Percentiles rank a stretch among this genome's conserved stretches.
Conservation (phyloP, 2,329 filamentous ascomycete genomes). For the Fusarium equiseti region DNA sequence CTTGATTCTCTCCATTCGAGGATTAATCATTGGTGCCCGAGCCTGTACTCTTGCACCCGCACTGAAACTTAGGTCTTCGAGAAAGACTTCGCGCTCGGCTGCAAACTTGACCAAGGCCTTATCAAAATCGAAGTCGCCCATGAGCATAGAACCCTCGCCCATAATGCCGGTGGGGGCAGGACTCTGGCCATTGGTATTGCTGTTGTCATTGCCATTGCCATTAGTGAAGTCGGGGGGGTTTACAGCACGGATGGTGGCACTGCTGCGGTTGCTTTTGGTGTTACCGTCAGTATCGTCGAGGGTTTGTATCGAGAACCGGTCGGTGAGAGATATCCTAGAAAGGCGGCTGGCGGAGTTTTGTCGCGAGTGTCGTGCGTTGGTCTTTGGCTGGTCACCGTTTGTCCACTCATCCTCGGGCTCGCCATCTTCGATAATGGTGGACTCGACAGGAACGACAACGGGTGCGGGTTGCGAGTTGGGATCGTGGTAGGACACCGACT, state of each 20-base stretch:
- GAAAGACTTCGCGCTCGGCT: constrained; percentile 91
- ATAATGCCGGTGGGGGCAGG: constrained; percentile 42
- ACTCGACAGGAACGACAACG: constrained; percentile 58
- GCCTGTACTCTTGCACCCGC: constrained; percentile 82
- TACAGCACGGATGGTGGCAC: constrained; percentile 69
- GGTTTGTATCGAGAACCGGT: constrained; percentile 65
- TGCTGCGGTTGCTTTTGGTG: constrained; percentile 73
- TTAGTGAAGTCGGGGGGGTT: constrained; percentile 48
- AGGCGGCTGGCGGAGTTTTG: constrained; percentile 70
- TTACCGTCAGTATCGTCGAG: constrained; percentile 70
- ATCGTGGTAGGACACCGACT: constrained; percentile 74
- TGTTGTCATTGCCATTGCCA: constrained; percentile 40
- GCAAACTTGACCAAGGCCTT: constrained; percentile 94
- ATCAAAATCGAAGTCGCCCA: constrained; percentile 89
- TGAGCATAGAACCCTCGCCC: constrained; percentile 53
- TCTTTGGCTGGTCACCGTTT: constrained; percentile 46
- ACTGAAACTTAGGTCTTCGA: constrained; percentile 90
- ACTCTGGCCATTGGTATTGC: constrained; percentile 32
- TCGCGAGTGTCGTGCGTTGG: constrained; percentile 65
- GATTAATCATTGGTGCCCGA: constrained; percentile 78
- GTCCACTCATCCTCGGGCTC: constrained; percentile 63
- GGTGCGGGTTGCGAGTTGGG: constrained; percentile 51
- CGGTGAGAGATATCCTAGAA: constrained; percentile 65
- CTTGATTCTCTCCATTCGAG: constrained; percentile 84
- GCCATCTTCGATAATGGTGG: constrained; percentile 72